Base-by-base conservation (phyloP, 768 basidiomycete species). In the Amanita molliuscula region DNA sequence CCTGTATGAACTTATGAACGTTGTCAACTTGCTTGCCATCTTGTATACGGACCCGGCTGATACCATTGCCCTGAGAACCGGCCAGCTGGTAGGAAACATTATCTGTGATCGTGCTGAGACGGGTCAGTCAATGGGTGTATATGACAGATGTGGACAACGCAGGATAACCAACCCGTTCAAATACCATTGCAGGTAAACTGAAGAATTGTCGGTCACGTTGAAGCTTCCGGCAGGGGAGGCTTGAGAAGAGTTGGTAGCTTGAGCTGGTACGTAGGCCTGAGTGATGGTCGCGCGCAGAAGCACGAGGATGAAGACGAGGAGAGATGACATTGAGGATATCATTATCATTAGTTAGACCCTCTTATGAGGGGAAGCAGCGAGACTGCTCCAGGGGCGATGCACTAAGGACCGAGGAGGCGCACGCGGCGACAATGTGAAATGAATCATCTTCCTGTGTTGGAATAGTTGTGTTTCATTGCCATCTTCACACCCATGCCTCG, bases 221-320 rank as follows among this genome's bases (percentile, higher is more conserved):
- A 72, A 59, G 10, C 69, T 70, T 15, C 69, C 68, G 7, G 62
- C 64, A 48, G 69, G 67, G 58, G 70, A 63, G 28, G 60, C 62
- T 16, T 63, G 54, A 0, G 84, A 81, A 50, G 76, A 70, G 62
- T 92, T 92, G 29, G 84, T 84, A 13, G 84, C 73, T 9, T 67
- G 61, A 2, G 89, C 89, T 0, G 89, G 88, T 54, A 87, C 76
- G 62, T 90, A 92, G 44, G 68, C 68, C 16, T 53, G 53, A 44
- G 63, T 64, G 29, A 48, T 36, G 37, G 52, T 52, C 44, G 61
- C 52, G 38, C 56, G 53, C 25, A 52, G 47, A 9, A 56, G 52
- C 4, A 61, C 42, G 36, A 55, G 45, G 47, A n/a, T n/a, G n/a
- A 54, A 20, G 29, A 42, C 44, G 2, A 25, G 26, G 35, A 40